Percentiles rank a stretch among this genome's conserved stretches.
Conservation (phyloP, 164 flowering plant species). For the Magnolia changhungtana region DNA sequence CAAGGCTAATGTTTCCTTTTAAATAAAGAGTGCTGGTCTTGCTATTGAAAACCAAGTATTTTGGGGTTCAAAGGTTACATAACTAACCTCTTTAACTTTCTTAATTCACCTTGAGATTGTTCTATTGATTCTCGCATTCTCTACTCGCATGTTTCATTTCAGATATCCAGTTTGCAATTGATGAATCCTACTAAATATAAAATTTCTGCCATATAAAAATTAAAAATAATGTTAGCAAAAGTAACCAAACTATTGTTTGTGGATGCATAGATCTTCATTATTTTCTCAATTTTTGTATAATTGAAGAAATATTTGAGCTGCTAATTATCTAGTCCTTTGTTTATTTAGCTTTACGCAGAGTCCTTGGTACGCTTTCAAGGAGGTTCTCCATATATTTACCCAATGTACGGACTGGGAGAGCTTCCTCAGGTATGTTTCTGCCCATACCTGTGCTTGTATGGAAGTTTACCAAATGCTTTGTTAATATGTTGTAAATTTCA, state of each 20-base stretch:
- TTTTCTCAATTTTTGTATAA: neutral
- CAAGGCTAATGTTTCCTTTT: slow-evolving; percentile 5
- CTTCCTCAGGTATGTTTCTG: slow-evolving; percentile 72
- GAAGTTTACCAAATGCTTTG: slow-evolving; percentile 2
- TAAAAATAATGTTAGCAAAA: too few relatives aligned
- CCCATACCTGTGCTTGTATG: neutral
- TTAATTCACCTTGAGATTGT: too few relatives aligned
- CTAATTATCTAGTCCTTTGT: neutral
- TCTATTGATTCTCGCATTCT: too few relatives aligned
- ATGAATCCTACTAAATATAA: too few relatives aligned
- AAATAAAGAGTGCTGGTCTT: neutral
- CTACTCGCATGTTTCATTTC: too few relatives aligned
- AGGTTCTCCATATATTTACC: slow-evolving; percentile 95
- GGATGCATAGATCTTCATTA: neutral
- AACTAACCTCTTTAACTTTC: neutral
- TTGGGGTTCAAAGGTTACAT: too few relatives aligned
- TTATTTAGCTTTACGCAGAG: slow-evolving; percentile 76
- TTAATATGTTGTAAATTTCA: slow-evolving; percentile 21
- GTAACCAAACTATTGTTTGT: neutral
- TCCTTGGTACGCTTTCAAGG: slow-evolving; percentile 94
- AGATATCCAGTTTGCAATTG: too few relatives aligned
- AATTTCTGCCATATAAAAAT: too few relatives aligned
- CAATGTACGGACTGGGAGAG: slow-evolving; percentile 89
- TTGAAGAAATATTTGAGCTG: neutral
- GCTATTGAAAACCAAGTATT: neutral